A percentile compares a stretch with the other conserved stretches of the same genome.
phyloP scores from a whole-genome alignment of 371 early-diverging fungal genomes.

The Mucor indicus region DNA sequence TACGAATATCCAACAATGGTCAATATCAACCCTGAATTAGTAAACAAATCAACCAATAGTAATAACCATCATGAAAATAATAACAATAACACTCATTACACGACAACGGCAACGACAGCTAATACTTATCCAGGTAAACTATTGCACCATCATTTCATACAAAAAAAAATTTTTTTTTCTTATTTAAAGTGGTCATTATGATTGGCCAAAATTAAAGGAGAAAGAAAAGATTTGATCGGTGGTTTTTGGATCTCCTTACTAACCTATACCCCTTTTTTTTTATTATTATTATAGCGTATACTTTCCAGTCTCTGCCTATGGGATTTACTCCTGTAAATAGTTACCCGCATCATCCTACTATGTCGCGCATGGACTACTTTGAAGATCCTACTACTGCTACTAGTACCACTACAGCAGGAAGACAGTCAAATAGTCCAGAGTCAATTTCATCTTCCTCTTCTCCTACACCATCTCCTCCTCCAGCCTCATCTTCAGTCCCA shows the following conservation, averaged over 20 bases:
- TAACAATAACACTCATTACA: constrained; percentile 17
- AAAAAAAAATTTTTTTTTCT: constrained; percentile 9
- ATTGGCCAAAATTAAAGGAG: constrained; percentile 13
- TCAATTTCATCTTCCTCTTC: constrained; percentile 31
- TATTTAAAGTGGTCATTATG: constrained; percentile 2
- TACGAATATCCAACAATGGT: constrained; percentile 37
- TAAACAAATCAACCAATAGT: constrained; percentile 20
- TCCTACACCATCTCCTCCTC: constrained; percentile 22
- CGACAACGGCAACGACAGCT: too few species aligned
- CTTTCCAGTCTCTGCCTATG: constrained; percentile 36
- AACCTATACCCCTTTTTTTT: not conserved
- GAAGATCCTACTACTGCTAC: constrained; percentile 10
- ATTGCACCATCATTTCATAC: too few species aligned
- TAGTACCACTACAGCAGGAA: not conserved
- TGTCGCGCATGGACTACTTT: constrained; percentile 27
- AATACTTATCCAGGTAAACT: constrained; percentile 35
- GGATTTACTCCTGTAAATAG: constrained; percentile 20
- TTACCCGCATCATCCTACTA: constrained; percentile 15
- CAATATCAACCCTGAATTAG: constrained; percentile 32
- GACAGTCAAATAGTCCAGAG: constrained; percentile 32
- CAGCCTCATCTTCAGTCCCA: constrained; percentile 10
- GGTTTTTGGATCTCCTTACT: not conserved
- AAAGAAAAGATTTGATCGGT: not conserved
- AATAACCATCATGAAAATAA: constrained; percentile 1
- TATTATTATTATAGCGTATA: constrained; percentile 25